Base-by-base conservation (phyloP, 306 rosid genomes). In the Albizia julibrissin region DNA sequence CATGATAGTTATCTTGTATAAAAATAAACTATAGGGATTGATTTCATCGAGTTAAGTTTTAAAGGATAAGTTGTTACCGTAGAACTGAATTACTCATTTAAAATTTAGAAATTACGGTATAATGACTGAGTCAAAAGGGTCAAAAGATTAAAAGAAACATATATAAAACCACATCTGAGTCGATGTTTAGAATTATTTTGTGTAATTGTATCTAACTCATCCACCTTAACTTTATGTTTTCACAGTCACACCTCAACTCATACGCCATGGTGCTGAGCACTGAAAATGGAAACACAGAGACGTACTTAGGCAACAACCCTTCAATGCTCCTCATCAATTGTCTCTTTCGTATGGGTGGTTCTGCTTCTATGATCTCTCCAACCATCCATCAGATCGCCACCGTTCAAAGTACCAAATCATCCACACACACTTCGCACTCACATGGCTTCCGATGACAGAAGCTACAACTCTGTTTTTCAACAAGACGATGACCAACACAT, bases 281-380 rank as follows among this genome's bases (percentile, higher is more conserved):
- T 8, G 77, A 84, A 84, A 84, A 43, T 52, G 4, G 0, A 15
- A n/a, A 0, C 26, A 9, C 21, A 19, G 14, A 49, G 46, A 15
- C 46, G 39, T 84, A 84, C 29, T 8, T 15, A 1, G 86, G 86
- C 50, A 79, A 79, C 72, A 67, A 74, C 67, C 44, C 44, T 1
- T 78, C 86, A 44, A 84, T 79, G 86, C 77, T 84, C 2, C 27
- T 71, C 11, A 27, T 44, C 5, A 79, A 84, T 74, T 78, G 86
- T 33, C 42, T 79, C 3, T 84, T 84, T 56, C 83, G 86, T 14
- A 40, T 66, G 21, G 86, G 82, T 42, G 83, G 80, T 2, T 50
- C 83, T 21, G 86, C 80, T 56, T 31, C 69, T 29, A n/a, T n/a
- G n/a, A n/a, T 3, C 34, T 84, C 18, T 84, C 86, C 2, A 84